These are phyloP conservation scores for Sabuloglossum arenarium DNA, from an alignment of 495 filamentous ascomycete genomes.

Conservation along the genomic window DNA sequence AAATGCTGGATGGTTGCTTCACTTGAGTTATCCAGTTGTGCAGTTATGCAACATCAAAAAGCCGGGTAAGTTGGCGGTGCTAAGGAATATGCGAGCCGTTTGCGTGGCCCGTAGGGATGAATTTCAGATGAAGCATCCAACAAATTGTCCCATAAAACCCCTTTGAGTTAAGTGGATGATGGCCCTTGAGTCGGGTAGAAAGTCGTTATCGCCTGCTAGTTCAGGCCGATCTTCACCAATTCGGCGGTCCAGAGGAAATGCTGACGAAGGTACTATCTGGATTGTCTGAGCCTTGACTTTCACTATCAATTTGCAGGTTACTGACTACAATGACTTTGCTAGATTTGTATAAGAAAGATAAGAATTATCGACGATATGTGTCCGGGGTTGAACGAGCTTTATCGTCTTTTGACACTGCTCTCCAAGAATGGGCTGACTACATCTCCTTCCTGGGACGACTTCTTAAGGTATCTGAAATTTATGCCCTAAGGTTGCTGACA, in stretches of 20 bases:
- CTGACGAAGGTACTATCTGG: conserved; percentile 4
- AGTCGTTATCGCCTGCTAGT: conserved; percentile 2
- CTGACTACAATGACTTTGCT: neutral
- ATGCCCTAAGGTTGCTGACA: conserved; percentile 7
- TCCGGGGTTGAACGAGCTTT: conserved; percentile 72
- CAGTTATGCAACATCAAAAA: neutral
- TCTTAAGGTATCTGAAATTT: conserved; percentile 41
- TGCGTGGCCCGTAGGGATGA: neutral
- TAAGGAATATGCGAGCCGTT: neutral
- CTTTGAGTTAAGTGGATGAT: neutral
- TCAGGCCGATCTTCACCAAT: conserved; percentile 5
- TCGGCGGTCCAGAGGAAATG: neutral
- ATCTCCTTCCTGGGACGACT: conserved; percentile 89
- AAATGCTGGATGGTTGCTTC: neutral
- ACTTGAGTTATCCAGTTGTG: neutral
- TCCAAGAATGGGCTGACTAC: conserved; percentile 99
- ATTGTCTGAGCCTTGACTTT: neutral
- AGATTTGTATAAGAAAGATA: conserved; percentile 67
- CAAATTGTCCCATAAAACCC: neutral
- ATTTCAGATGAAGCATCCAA: neutral
- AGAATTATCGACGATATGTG: conserved; percentile 78
- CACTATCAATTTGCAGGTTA: neutral
- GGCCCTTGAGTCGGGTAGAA: neutral
- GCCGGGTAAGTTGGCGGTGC: neutral
- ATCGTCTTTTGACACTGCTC: conserved; percentile 71